These are phyloP conservation scores for Arthrobotrys sinensis DNA, from an alignment of 2,329 filamentous ascomycete genomes.

Conservation along the genomic window DNA sequence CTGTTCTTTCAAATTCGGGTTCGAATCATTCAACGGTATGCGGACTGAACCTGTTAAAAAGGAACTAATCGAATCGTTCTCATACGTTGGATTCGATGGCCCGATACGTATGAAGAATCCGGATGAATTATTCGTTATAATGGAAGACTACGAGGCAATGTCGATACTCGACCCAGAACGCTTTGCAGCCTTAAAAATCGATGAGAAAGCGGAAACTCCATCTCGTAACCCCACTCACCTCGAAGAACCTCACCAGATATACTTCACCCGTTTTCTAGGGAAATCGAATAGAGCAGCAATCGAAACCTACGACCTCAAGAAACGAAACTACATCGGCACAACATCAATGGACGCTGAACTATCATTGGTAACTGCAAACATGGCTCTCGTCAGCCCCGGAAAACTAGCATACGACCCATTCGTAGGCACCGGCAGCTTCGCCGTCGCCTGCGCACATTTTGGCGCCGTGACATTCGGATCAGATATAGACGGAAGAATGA, in stretches of 20 bases:
- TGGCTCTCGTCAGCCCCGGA: constrained; percentile 84
- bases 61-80: constrained; percentile 85
- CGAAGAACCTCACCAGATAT: constrained; percentile 56
- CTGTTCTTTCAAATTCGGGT: constrained; percentile 83
- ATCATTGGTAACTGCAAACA: constrained; percentile 90
- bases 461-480: constrained; percentile 87
- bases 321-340: constrained; percentile 91
- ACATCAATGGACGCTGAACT: constrained; percentile 98
- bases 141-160: constrained; percentile 80
- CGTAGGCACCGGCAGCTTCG: constrained; percentile 93
- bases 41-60: constrained; percentile 76
- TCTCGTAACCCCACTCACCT: constrained; percentile 53
- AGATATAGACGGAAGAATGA: constrained; percentile 92
- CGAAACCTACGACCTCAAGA: constrained; percentile 88
- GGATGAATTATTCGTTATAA: constrained; percentile 82
- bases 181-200: constrained; percentile 39
- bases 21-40: constrained; percentile 86
- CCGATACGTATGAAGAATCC: constrained; percentile 82
- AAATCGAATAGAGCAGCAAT: constrained; percentile 78
- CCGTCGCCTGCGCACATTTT: constrained; percentile 89
- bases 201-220: constrained; percentile 34
- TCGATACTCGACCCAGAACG: constrained; percentile 37
- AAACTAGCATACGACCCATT: constrained; percentile 96
- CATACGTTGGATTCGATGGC: constrained; percentile 83
- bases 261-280: constrained; percentile 79